A percentile compares a stretch with the other conserved stretches of the same genome.
Conservation (phyloP, 768 basidiomycete species). For the Pulveroboletus sp. region DNA sequence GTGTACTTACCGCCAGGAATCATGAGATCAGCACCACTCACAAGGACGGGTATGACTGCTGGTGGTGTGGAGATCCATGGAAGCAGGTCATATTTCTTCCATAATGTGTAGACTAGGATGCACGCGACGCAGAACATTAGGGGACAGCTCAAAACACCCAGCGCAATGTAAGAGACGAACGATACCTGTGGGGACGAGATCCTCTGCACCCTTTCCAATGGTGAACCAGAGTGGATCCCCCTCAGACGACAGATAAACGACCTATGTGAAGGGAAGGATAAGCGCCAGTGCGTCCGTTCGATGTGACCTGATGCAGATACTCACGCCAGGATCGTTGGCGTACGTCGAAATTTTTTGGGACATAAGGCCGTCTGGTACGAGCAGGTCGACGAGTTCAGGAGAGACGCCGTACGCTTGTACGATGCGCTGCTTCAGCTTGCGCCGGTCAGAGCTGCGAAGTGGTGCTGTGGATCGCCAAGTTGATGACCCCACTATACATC, state of each 20-base stretch:
- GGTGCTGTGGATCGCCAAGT: slow-evolving; percentile 40
- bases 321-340: slow-evolving; percentile 59
- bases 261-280: slow-evolving; percentile 33
- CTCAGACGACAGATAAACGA: slow-evolving; percentile 56
- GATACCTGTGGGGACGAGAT: slow-evolving; percentile 67
- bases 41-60: slow-evolving; percentile 64
- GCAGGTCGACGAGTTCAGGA: slow-evolving; percentile 57
- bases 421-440: slow-evolving; percentile 63
- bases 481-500: not conserved
- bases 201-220: slow-evolving; percentile 60
- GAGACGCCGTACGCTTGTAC: slow-evolving; percentile 42
- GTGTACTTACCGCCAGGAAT: slow-evolving; percentile 67
- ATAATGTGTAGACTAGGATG: slow-evolving; percentile 62
- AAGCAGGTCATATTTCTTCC: slow-evolving; percentile 66
- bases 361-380: slow-evolving; percentile 72
- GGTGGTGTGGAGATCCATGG: slow-evolving; percentile 69
- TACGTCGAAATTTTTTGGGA: slow-evolving; percentile 66
- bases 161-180: not conserved
- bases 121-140: not conserved
- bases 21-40: slow-evolving; percentile 85
- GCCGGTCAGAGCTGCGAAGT: slow-evolving; percentile 65
- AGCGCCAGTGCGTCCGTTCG: not conserved
- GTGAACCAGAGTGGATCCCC: slow-evolving; percentile 80
- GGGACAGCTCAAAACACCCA: not conserved
- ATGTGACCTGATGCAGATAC: not conserved